These are phyloP conservation scores for Ceratocystis alfenasii DNA, from an alignment of 2,329 filamentous ascomycete genomes.

Conservation along the genomic window DNA sequence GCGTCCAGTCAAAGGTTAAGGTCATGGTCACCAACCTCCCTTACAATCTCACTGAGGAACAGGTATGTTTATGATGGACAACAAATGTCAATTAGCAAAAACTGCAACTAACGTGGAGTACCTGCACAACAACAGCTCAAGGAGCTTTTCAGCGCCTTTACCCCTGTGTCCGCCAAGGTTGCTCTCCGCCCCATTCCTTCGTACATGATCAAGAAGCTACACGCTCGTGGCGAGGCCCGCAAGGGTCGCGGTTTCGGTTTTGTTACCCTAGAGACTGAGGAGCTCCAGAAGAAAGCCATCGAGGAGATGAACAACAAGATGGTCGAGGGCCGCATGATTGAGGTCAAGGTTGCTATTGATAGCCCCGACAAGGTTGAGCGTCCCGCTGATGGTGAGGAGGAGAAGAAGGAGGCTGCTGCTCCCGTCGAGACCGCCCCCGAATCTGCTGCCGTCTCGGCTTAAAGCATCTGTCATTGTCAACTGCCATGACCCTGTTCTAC, in stretches of 20 bases:
- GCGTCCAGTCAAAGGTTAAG: slow-evolving; percentile 98
- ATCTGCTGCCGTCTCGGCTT: slow-evolving; percentile 14
- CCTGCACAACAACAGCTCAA: slow-evolving; percentile 54
- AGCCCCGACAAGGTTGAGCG: slow-evolving; percentile 93
- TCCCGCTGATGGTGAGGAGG: slow-evolving; percentile 52
- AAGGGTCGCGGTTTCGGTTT: slow-evolving; percentile 99
- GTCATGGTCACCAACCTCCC: slow-evolving; percentile 99
- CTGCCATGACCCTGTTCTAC: slow-evolving; percentile 12
- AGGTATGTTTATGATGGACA: slow-evolving; percentile 44
- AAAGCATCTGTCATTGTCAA: slow-evolving; percentile 6
- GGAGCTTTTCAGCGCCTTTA: slow-evolving; percentile 88
- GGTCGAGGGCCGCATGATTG: slow-evolving; percentile 96
- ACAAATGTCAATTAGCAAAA: background rate
- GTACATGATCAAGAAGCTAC: slow-evolving; percentile 99
- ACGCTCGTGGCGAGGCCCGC: slow-evolving; percentile 92
- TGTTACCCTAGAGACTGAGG: slow-evolving; percentile 88
- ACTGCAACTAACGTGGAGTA: slow-evolving; percentile 21
- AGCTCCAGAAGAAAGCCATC: slow-evolving; percentile 94
- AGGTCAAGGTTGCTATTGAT: slow-evolving; percentile 99
- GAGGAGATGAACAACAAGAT: slow-evolving; percentile 98
- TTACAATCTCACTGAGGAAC: slow-evolving; percentile 95
- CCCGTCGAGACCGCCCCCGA: background rate
- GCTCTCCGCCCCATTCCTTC: slow-evolving; percentile 95
- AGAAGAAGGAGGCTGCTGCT: slow-evolving; percentile 12
- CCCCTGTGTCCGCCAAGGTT: slow-evolving; percentile 92